phyloP scores from a whole-genome alignment of 805 yeast species.

The Alloascoidea hylecoeti region DNA sequence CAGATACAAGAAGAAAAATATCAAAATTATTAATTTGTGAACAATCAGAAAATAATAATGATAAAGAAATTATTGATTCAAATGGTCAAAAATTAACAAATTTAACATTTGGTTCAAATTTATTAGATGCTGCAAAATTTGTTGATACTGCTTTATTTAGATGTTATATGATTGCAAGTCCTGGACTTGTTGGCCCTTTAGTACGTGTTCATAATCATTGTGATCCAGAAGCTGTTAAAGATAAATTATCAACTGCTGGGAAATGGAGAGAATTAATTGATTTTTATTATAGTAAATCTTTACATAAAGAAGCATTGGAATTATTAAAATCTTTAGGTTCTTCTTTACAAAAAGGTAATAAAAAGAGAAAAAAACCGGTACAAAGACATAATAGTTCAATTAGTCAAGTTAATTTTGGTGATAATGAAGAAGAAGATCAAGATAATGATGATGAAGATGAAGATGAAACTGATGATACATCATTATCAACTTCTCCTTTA shows the following conservation, averaged over 20 bases:
- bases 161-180: constrained; percentile 56
- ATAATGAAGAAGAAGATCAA: constrained; percentile 5
- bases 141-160: constrained; percentile 73
- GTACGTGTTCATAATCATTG: constrained; percentile 67
- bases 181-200: constrained; percentile 70
- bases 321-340: constrained; percentile 29
- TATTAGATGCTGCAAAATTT: constrained; percentile 20
- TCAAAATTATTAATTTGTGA: constrained; percentile 13
- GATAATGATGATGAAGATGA: constrained; percentile 12
- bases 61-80: constrained; percentile 7
- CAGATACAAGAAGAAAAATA: constrained; percentile 34
- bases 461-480: constrained; percentile 8
- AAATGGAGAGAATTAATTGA: constrained; percentile 61
- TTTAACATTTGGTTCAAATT: constrained; percentile 15
- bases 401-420: not conserved
- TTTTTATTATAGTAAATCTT: constrained; percentile 49
- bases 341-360: constrained; percentile 3
- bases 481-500: constrained; percentile 2
- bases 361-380: not conserved
- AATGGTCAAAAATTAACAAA: constrained; percentile 12
- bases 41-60: constrained; percentile 2
- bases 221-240: constrained; percentile 45
- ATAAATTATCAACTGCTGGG: constrained; percentile 23
- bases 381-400: constrained; percentile 11
- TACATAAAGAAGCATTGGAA: constrained; percentile 55